Base-by-base conservation (phyloP, 1,284 basidiomycete genomes). In the Inonotus obliquus region DNA sequence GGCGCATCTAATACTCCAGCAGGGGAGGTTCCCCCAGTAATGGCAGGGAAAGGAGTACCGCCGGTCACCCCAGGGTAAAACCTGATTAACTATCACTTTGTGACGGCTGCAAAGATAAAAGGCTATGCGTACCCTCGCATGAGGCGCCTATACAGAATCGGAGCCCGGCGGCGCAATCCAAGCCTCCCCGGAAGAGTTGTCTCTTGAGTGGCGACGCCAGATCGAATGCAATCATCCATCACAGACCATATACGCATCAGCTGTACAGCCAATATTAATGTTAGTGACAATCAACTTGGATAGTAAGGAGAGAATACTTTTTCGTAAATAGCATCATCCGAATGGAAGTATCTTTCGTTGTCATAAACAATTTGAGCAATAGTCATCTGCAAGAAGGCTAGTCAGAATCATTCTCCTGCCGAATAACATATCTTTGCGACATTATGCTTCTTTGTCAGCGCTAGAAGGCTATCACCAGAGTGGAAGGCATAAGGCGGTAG, bases 281-380 rank as follows among this genome's bases (percentile, higher is more conserved):
- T 68, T 54, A 53, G 23, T 27, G 25, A 56, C 21, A 21, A 17
- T 37, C 9, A 7, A 37, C 57, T 53, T 21, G 38, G 63, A 48
- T 44, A 1, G 59, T 51, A 41, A 19, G 44, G 38, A 32, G 27
- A 14, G 62, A 68, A 54, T 64, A 89, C 87, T 76, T 92, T 91
- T 44, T 79, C 74, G 66, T 87, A 81, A 64, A 97, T 92, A 45
- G 94, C 89, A 13, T 84, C 83, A 53, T 91, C 84, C 2, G 83
- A 82, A 61, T 89, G 82, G 68, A 93, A 86, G 67, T 81, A 86
- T 65, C 88, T 83, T 74, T 98, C 96, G 69, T 98, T 98, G 73
- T 98, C 92, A 75, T 94, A 94, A 1, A 98, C 94, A 52, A 97
- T 91, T 75, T 96, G 93, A 5, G 93, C 92, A 65, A 96, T 96